phyloP scores from a whole-genome alignment of 306 rosid genomes.

The Datisca glomerata region DNA sequence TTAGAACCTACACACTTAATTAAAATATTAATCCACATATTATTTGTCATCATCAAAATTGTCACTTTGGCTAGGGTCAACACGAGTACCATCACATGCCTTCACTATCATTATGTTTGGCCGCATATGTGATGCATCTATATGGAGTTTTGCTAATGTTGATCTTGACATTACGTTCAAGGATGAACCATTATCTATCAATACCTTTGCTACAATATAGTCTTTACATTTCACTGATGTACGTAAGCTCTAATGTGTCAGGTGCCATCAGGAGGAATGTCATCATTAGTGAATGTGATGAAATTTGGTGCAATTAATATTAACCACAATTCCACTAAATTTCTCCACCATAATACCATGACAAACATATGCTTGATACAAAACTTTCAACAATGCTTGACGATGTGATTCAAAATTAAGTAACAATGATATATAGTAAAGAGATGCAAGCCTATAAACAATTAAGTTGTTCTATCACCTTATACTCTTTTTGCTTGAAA shows the following conservation, averaged over 20 bases:
- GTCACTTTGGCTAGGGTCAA: background rate
- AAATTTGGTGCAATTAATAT: background rate
- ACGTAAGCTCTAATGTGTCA: background rate
- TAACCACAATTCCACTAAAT: background rate
- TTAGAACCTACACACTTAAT: no score
- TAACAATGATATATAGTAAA: background rate
- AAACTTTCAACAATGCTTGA: no score
- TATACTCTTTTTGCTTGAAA: background rate
- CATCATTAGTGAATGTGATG: background rate
- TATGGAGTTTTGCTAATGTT: background rate
- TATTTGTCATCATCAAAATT: no score
- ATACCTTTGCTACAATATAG: no score
- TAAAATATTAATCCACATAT: no score
- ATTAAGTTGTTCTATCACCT: no score
- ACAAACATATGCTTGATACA: no score
- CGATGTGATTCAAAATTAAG: no score
- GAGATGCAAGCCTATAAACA: background rate
- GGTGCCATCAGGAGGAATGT: background rate
- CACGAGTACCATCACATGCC: background rate
- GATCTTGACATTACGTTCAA: no score
- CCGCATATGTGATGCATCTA: background rate
- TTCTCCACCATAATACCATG: no score
- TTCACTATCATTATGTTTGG: background rate
- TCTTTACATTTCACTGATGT: no score
- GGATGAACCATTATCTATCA: no score